Base-by-base conservation (phyloP, 768 basidiomycete species). In the Infundibulicybe gibba region DNA sequence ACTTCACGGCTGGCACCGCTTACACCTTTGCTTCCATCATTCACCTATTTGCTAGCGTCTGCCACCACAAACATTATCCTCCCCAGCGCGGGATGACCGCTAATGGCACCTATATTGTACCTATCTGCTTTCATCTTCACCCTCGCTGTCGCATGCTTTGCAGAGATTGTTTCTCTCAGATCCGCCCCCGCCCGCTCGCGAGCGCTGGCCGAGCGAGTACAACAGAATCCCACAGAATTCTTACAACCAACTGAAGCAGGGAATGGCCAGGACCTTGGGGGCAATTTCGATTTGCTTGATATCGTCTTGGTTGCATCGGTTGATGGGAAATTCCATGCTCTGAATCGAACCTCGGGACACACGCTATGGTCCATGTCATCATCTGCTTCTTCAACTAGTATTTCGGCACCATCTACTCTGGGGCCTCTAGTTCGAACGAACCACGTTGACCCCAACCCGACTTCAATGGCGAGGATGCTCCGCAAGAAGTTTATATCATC, bases 261-360 rank as follows among this genome's bases (percentile, higher is more conserved):
- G 32, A 45, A 48, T 9, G 44, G 47, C 15, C 30, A 52, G 10
- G 60, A 61, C 46, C 53, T 61, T 43, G 50, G 63, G 8, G 62
- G 64, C 14, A 80, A 86, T 47, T 71, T 83, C 15, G 76, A 85
- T 42, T 68, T 95, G 10, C 64, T 93, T 49, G 87, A 95, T 57
- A 78, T 90, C 45, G 87, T 97, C 20, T 80, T 99, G 14, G 79
- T 95, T 10, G 90, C 94, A 1, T 93, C 93, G 6, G 84, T 99
- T 20, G 94, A 98, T 66, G 95, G 95, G 19, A 91, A 85, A 48
- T 84, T 99, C 31, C 94, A 97, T 70, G 97, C 93, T 0, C 74
- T 98, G 53, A 93, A 95, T 59, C 74, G 95, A 50, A 84, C 86
- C 0, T 85, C 86, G 0, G 95, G 95, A 0, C 77, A 78, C 13